Base-by-base conservation (phyloP, 78 protist genomes). In the Dictyostelium brefeldianum region DNA sequence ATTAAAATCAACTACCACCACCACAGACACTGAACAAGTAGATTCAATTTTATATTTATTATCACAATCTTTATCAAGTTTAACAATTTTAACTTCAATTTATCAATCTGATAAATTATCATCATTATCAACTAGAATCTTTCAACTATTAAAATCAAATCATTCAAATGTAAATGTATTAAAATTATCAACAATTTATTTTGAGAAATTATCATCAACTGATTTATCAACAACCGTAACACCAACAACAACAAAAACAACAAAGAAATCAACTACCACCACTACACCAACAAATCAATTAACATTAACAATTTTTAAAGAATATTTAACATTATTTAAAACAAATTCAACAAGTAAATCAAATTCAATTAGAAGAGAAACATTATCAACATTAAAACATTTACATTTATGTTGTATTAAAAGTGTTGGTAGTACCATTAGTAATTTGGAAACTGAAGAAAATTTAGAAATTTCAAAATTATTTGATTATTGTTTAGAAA, bases 361-460 rank as follows among this genome's bases (percentile, higher is more conserved):
- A 3, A 74, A 59, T 29, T 46, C 62, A 14, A 77, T 87, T 48
- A 56, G 93, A 77, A 74, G 54, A 25, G 53, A 80, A 65, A 47
- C 93, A 1, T 10, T 87, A 22, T 36, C 25, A 8, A 70, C 78
- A 8, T 31, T 84, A 53, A 56, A 73, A 41, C 4, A 59, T 47
- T n/a, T 84, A 20, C 92, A 84, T 56, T 11, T n/a, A 22, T 77
- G 82, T n/a, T 57, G 83, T 25, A 17, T 62, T 25, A 62, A 11
- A 7, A 59, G 25, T 1, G n/a, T 22, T 59, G 43, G 43, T 36
- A 2, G 43, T 36, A 2, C 5, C 2, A 36, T 36, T 36, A 36
- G 43, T 36, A 36, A 2, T 36, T 36, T 36, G 43, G 31, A 59
- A 59, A 59, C 12, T 15, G 91, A 83, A 41, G 62, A 75, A 17